Percentiles rank a stretch among this genome's conserved stretches.
Conservation (phyloP, 441 rosid species). For the Biscutella laevigata region DNA sequence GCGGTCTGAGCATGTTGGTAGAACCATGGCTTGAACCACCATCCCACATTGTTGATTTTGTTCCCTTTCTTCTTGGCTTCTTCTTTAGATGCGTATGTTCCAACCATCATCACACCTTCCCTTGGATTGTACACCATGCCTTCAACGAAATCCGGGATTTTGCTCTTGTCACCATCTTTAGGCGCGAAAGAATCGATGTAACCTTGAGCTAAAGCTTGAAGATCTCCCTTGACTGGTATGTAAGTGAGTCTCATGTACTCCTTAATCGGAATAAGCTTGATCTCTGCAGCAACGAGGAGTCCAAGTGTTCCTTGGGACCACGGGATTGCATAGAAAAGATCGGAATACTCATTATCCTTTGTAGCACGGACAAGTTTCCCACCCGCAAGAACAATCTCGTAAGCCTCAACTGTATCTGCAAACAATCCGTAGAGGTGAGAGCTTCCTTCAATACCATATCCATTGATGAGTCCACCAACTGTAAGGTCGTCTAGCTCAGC, state of each 20-base stretch:
- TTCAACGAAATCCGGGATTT: conserved; percentile 95
- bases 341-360: conserved; percentile 82
- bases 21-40: conserved; percentile 99
- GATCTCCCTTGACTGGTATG: conserved; percentile 68
- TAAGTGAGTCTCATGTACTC: conserved; percentile 95
- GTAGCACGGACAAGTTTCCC: conserved; percentile 89
- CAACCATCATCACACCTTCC: conserved; percentile 90
- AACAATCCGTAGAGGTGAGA: conserved; percentile 91
- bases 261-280: conserved; percentile 73
- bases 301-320: conserved; percentile 99
- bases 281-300: conserved; percentile 85
- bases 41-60: conserved; percentile 69
- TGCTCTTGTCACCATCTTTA: conserved; percentile 55
- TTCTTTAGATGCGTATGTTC: conserved; percentile 82
- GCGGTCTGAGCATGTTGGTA: conserved; percentile 87
- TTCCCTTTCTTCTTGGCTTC: conserved; percentile 92
- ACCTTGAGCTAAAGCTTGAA: conserved; percentile 65
- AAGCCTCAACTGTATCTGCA: conserved; percentile 92
- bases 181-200: conserved; percentile 85
- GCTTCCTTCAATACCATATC: conserved; percentile 98
- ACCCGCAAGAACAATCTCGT: conserved; percentile 81
- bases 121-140: conserved; percentile 66
- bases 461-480: conserved; percentile 97
- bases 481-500: conserved; percentile 99
- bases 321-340: conserved; percentile 84